These are phyloP conservation scores for Tylopilus balloui DNA, from an alignment of 768 basidiomycete species.

Conservation along the genomic window DNA sequence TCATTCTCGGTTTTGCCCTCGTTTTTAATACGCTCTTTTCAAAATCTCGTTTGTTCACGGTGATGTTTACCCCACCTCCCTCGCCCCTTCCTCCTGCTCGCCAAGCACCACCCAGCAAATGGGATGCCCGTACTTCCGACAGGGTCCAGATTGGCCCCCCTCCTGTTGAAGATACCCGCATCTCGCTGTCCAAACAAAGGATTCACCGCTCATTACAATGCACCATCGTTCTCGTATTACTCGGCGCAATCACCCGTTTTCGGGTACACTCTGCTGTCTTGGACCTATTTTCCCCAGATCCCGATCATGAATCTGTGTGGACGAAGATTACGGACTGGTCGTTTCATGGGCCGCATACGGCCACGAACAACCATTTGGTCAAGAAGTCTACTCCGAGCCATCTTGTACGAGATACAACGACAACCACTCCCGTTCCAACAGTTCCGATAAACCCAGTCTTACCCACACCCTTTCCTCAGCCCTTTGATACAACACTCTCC, in stretches of 20 bases:
- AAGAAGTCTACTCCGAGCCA: slow-evolving; percentile 8
- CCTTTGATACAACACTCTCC: slow-evolving; percentile 60
- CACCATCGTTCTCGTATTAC: slow-evolving; percentile 52
- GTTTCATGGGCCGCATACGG: slow-evolving; percentile 41
- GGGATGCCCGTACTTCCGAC: not conserved
- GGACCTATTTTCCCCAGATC: slow-evolving; percentile 35
- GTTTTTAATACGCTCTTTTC: slow-evolving; percentile 30
- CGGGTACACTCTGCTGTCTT: slow-evolving; percentile 44
- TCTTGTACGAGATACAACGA: slow-evolving; percentile 7
- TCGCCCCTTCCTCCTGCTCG: slow-evolving; percentile 34
- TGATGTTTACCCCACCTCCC: slow-evolving; percentile 42
- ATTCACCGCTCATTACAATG: slow-evolving; percentile 36
- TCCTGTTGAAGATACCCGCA: slow-evolving; percentile 2
- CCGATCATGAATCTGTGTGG: slow-evolving; percentile 28
- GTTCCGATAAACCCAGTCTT: slow-evolving; percentile 40
- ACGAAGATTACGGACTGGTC: slow-evolving; percentile 34
- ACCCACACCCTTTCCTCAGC: slow-evolving; percentile 75
- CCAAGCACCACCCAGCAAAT: slow-evolving; percentile 4
- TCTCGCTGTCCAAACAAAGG: slow-evolving; percentile 33
- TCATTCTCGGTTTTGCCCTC: slow-evolving; percentile 21
- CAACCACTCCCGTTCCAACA: slow-evolving; percentile 20
- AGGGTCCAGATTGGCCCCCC: slow-evolving; percentile 1
- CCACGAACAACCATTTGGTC: not conserved
- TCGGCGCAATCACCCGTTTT: slow-evolving; percentile 52
- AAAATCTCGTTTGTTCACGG: not conserved